Percentiles rank a stretch among this genome's conserved stretches.
phyloP scores from a whole-genome alignment of 805 yeast genomes.

The Cyberlindnera veronae region DNA sequence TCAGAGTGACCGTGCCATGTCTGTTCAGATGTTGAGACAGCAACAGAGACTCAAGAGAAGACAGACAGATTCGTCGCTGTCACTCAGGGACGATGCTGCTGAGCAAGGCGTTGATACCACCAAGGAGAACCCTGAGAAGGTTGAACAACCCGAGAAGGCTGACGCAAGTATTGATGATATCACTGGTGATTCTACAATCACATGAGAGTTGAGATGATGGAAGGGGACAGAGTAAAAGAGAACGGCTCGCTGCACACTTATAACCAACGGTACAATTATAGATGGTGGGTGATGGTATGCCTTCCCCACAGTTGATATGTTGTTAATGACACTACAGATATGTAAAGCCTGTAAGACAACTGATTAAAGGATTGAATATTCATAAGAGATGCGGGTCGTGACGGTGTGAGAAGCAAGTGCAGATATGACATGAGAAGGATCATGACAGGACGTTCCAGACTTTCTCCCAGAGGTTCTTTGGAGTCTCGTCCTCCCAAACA shows the following conservation, averaged over 20 bases:
- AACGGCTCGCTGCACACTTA: no score
- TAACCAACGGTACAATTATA: no score
- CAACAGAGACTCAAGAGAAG: conserved; percentile 33
- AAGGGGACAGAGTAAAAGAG: no score
- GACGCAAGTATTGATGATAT: conserved; percentile 1
- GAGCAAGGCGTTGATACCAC: background rate
- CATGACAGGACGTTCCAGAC: conserved; percentile 38
- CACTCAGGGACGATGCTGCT: conserved; percentile 3
- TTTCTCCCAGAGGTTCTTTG: conserved; percentile 53
- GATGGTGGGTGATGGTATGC: no score
- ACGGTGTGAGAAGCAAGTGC: background rate
- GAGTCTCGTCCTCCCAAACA: conserved; percentile 53
- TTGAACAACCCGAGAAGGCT: background rate
- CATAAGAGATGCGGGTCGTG: background rate
- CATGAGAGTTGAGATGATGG: background rate
- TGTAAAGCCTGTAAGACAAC: background rate
- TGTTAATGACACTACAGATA: conserved; percentile 8
- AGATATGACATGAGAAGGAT: background rate
- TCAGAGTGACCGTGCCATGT: conserved; percentile 29
- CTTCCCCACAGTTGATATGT: background rate
- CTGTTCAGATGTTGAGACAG: conserved; percentile 43
- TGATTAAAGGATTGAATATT: background rate
- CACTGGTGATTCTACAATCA: background rate
- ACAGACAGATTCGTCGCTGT: conserved; percentile 12
- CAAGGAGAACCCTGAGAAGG: conserved; percentile 1